Evolutionary conservation across 345 rosid genomes (phyloP).

Genomic region (Gossypium raimondii): DNA sequence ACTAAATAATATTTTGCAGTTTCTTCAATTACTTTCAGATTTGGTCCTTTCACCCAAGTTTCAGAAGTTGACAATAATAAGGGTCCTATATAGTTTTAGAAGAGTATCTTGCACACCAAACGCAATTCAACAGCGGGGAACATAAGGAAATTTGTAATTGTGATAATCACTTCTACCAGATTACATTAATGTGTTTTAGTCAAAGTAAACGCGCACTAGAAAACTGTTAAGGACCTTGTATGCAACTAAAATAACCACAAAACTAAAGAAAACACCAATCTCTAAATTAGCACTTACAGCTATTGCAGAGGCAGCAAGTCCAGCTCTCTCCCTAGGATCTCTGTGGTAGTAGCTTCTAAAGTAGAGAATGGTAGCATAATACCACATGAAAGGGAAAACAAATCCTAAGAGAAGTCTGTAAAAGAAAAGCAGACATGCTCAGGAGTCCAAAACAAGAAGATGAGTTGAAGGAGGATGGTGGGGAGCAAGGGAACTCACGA

Average conservation of each 20-base stretch:
- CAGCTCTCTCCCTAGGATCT: slow-evolving; percentile 94
- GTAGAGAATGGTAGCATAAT: slow-evolving; percentile 70
- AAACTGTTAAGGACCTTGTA: background rate
- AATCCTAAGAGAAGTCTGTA: slow-evolving; percentile 81
- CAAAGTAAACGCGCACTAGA: background rate
- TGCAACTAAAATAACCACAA: background rate
- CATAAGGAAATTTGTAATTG: background rate
- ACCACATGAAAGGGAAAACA: slow-evolving; percentile 74
- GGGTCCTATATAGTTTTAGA: background rate
- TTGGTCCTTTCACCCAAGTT: background rate
- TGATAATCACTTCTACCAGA: background rate
- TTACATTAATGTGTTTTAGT: background rate
- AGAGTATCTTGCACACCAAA: background rate
- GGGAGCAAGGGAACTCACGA: slow-evolving; percentile 43
- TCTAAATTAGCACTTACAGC: slow-evolving; percentile 55
- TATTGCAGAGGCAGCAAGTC: slow-evolving; percentile 89
- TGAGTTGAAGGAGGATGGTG: background rate
- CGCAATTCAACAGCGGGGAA: background rate
- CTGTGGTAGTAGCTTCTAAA: slow-evolving; percentile 71
- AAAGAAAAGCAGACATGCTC: slow-evolving; percentile 2
- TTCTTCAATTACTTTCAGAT: background rate
- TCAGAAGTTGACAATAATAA: background rate
- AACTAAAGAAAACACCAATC: background rate
- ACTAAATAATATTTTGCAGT: background rate
- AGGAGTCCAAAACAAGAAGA: slow-evolving; percentile 14